phyloP scores from a whole-genome alignment of 2,329 filamentous ascomycete species.

The Waltergamsia citrina region DNA sequence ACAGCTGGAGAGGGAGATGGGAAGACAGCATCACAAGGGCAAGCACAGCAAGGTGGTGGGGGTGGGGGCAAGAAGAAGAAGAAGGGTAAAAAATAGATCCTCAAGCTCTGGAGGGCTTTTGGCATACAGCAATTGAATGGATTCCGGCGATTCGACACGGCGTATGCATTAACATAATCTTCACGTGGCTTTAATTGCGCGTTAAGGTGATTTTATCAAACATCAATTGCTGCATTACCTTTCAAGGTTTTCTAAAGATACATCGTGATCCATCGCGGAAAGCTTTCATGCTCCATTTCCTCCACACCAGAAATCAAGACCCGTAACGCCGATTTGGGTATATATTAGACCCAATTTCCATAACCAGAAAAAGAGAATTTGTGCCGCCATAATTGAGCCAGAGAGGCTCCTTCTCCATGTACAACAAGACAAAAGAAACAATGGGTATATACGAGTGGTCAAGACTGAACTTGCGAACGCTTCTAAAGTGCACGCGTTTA shows the following conservation, averaged over 20 bases:
- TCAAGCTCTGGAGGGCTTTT: neutral
- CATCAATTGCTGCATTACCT: neutral
- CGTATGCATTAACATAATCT: no score
- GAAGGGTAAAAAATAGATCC: conserved; percentile 57
- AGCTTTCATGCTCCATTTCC: neutral
- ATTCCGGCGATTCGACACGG: no score
- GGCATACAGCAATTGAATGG: no score
- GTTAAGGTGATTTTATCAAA: neutral
- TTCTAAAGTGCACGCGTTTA: conserved; percentile 38
- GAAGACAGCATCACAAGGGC: conserved; percentile 11
- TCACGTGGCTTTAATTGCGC: no score
- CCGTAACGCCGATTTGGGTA: conserved; percentile 1
- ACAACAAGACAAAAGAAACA: conserved; percentile 1
- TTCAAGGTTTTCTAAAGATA: neutral
- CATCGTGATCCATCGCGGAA: neutral
- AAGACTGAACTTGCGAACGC: conserved; percentile 3
- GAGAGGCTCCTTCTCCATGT: neutral
- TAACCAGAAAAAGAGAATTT: neutral
- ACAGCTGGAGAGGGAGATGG: conserved; percentile 4
- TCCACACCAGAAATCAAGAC: neutral
- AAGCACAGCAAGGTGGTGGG: conserved; percentile 17
- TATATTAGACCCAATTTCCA: neutral
- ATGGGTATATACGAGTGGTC: conserved; percentile 2
- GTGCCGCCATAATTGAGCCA: neutral
- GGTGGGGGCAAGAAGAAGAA: conserved; percentile 56